Evolutionary conservation across 371 early-diverging fungal genomes (phyloP).

Genomic region (Mortierella sp.): DNA sequence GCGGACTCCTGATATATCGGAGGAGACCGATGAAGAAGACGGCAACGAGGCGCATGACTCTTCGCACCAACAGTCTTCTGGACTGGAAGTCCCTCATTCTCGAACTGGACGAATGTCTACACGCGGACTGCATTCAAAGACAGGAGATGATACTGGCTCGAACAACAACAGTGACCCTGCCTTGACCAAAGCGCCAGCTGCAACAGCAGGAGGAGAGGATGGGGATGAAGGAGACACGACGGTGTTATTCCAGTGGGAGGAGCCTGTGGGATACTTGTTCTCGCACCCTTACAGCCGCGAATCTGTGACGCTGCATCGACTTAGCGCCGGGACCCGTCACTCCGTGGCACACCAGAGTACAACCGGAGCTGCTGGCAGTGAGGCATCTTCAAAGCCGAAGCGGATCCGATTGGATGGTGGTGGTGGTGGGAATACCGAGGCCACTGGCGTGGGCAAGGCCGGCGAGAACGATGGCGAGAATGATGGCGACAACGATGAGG

Average conservation of each 20-base stretch:
- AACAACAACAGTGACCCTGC: not conserved
- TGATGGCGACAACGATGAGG: not conserved
- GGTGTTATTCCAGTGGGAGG: conserved; percentile 50
- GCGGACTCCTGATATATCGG: conserved; percentile 41
- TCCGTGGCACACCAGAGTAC: not conserved
- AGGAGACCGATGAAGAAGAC: not conserved
- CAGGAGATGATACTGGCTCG: not conserved
- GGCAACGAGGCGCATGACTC: not conserved
- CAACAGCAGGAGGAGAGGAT: conserved; percentile 1
- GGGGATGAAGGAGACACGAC: conserved; percentile 24
- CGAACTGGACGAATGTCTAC: not conserved
- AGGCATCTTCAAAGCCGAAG: conserved; percentile 9
- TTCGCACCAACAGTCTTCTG: not conserved
- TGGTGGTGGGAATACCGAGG: not conserved
- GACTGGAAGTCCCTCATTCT: not conserved
- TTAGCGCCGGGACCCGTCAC: conserved; percentile 18
- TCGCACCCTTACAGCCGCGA: conserved; percentile 49
- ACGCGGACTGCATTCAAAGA: not conserved
- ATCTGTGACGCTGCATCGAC: conserved; percentile 33
- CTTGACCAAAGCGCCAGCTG: not conserved
- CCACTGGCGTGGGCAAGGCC: not conserved
- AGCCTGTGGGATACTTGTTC: conserved; percentile 52
- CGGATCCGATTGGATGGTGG: conserved; percentile 23
- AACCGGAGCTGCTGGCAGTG: not conserved
- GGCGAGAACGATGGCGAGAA: not conserved